Percentiles rank a stretch among this genome's conserved stretches.
These are phyloP conservation scores for Ophiostoma sp. DNA, from an alignment of 2,329 filamentous ascomycete genomes.

Conservation along the genomic window DNA sequence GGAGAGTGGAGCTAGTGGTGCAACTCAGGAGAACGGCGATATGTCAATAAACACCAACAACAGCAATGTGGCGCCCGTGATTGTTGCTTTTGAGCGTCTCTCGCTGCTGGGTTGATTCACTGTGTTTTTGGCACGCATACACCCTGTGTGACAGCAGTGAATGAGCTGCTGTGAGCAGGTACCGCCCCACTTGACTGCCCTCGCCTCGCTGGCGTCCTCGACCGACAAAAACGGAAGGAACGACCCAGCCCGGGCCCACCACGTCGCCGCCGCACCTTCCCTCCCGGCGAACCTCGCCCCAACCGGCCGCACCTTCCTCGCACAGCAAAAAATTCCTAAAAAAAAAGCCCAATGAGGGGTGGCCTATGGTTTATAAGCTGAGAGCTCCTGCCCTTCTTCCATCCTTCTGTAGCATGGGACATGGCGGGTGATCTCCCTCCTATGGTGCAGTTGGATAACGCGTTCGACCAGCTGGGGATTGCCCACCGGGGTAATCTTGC, in stretches of 20 bases:
- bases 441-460: not conserved
- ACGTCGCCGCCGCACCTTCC: not conserved
- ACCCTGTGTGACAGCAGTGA: not conserved
- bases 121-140: not conserved
- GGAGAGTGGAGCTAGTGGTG: constrained; percentile 28
- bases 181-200: not conserved
- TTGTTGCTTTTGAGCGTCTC: constrained; percentile 52
- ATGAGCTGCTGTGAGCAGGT: not conserved
- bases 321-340: not conserved
- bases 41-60: not conserved
- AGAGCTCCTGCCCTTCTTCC: no score
- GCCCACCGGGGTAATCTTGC: not conserved
- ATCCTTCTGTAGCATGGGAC: no score
- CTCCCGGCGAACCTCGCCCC: not conserved
- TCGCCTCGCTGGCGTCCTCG: not conserved
- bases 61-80: constrained; percentile 50
- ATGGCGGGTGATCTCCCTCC: not conserved
- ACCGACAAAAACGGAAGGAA: not conserved
- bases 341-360: not conserved
- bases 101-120: constrained; percentile 49
- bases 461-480: not conserved
- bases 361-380: not conserved
- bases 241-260: constrained; percentile 1
- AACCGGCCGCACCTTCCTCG: not conserved
- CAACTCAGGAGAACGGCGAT: constrained; percentile 10